Base-by-base conservation (phyloP, 1,139 yeast genomes). In the Yamadazyma pseudoaaseri region DNA sequence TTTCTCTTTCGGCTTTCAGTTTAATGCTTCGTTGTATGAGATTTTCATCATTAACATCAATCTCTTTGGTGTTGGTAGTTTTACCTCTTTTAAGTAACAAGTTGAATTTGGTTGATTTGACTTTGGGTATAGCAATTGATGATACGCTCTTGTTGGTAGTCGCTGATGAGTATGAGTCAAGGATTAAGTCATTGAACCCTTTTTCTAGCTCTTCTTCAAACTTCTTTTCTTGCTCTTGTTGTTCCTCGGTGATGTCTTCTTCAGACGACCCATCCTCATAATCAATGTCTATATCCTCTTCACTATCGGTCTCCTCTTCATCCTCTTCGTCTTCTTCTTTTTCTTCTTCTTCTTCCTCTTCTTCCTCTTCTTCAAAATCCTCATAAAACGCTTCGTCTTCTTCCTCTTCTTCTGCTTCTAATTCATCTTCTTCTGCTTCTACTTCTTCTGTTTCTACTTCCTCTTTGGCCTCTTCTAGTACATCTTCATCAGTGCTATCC, bases 61-160 rank as follows among this genome's bases (percentile, higher is more conserved):
- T 54, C 18, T 62, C 68, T 35, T 69, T 70, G 2, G 75, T 55
- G 26, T 59, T 58, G 3, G 69, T 54, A 33, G 62, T 66, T 45
- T 72, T 76, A 3, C 83, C 84, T 20, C 52, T 51, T 40, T 55
- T 76, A 2, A 81, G 69, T 34, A 82, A 56, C 37, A 81, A 64
- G 6, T 74, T 72, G 48, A 81, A 81, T 7, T 74, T 60, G 31
- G 57, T 58, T 14, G 34, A n/a, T 8, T 28, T 16, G n/a, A 16
- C 25, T 21, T 36, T 30, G 10, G 33, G 42, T 13, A 33, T 15
- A 5, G 22, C 8, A 6, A 15, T 21, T 11, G 21, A 21, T 23
- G 20, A 9, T 5, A 5, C 26, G 11, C 16, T n/a, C n/a, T n/a
- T 20, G 12, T 22, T 18, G 27, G 22, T 9, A 20, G 12, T 5